Conservation (phyloP, 2,329 filamentous ascomycete species). For the Elsinoe perseae region DNA sequence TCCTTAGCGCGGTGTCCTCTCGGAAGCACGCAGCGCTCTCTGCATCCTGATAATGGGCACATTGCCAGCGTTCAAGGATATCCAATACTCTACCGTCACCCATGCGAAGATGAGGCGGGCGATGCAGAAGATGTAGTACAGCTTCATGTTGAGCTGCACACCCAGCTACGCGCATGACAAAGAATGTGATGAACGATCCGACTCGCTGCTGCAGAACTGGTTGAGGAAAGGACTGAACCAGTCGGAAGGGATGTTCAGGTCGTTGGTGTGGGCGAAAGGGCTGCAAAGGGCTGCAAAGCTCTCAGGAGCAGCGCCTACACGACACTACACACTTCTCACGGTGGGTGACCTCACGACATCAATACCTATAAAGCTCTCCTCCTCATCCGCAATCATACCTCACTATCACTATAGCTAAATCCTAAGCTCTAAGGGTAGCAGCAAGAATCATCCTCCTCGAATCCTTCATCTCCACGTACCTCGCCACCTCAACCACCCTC, state of each 20-base stretch:
- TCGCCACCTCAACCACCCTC: neutral
- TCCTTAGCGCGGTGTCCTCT: neutral
- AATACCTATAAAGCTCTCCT: neutral
- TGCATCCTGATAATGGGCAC: neutral
- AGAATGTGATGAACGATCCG: neutral
- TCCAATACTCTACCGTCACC: neutral
- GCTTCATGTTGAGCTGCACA: neutral
- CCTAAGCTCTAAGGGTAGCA: neutral
- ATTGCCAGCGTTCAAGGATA: neutral
- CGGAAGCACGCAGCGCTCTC: neutral
- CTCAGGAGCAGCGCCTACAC: slow-evolving; percentile 3
- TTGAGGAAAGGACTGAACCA: slow-evolving; percentile 12
- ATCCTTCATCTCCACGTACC: neutral
- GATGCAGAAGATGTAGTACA: neutral
- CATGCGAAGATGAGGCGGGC: neutral
- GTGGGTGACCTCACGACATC: neutral
- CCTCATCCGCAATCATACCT: neutral
- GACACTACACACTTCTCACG: neutral
- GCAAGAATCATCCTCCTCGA: neutral
- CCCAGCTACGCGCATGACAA: neutral
- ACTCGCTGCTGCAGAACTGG: neutral
- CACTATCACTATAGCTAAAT: neutral
- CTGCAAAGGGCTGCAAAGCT: neutral
- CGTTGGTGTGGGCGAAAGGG: slow-evolving; percentile 22
- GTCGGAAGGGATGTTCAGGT: slow-evolving; percentile 24